phyloP scores from a whole-genome alignment of 2,329 filamentous ascomycete genomes.

The Grosmannia penicillata region DNA sequence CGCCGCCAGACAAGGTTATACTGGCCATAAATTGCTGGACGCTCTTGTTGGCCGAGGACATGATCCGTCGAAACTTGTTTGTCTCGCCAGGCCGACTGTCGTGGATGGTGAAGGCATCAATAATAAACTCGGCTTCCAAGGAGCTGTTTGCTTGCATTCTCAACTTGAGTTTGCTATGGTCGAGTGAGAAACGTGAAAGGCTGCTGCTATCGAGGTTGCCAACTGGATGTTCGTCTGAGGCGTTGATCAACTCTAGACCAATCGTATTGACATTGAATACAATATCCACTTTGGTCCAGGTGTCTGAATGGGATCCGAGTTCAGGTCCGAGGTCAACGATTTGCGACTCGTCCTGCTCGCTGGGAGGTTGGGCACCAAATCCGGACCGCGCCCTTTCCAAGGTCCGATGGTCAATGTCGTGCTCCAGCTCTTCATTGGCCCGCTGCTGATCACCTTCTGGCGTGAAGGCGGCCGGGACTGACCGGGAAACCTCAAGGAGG shows the following conservation, averaged over 20 bases:
- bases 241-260: constrained; percentile 74
- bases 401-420: constrained; percentile 51
- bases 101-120: constrained; percentile 86
- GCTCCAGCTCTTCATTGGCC: constrained; percentile 51
- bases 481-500: constrained; percentile 70
- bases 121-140: constrained; percentile 81
- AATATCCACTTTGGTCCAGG: constrained; percentile 88
- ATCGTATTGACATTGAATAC: constrained; percentile 81
- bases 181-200: constrained; percentile 84
- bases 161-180: constrained; percentile 82
- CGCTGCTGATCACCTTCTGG: constrained; percentile 47
- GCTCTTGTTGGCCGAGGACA: constrained; percentile 89
- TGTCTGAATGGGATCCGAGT: constrained; percentile 49
- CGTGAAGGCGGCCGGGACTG: constrained; percentile 76
- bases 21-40: constrained; percentile 98
- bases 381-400: constrained; percentile 32
- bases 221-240: constrained; percentile 62
- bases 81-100: constrained; percentile 80
- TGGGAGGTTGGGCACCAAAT: constrained; percentile 9
- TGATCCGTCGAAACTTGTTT: constrained; percentile 96
- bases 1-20: constrained; percentile 76
- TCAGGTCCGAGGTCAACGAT: constrained; percentile 52
- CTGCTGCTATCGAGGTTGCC: constrained; percentile 65
- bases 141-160: constrained; percentile 87
- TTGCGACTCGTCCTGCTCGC: constrained; percentile 19